Base-by-base conservation (phyloP, 192 early-diverging fungal genomes). In the Coemansia sp. region DNA sequence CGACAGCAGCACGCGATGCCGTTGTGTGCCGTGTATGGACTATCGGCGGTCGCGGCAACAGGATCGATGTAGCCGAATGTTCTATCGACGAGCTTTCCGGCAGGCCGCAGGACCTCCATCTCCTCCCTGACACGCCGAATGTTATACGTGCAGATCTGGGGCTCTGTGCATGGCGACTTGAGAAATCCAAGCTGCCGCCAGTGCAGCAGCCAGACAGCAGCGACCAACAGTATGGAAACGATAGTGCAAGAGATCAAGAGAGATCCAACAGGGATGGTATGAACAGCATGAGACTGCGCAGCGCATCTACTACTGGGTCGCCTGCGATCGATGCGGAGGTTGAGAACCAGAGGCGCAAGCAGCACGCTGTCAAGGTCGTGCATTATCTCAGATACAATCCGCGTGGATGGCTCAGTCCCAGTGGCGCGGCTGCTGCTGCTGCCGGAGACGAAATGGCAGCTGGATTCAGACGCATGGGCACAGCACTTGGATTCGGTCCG, bases 51-150 rank as follows among this genome's bases (percentile, higher is more conserved):
- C 74, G 71, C n/a, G 58, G 73, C 38, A 35, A 63, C 23, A 74
- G 74, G 43, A 41, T 75, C 34, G 79, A 82, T 32, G 50, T 82
- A 9, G 74, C 79, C 13, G 79, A 82, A 49, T 62, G 71, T 58
- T 73, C 79, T 0, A 56, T 71, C 5, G 65, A 55, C 32, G 66
- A 61, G 10, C 7, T 36, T 5, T 38, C 15, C 15, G 34, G 17
- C 19, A 62, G 20, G 7, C 0, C 13, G 46, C 34, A 22, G 14
- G 13, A 2, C 43, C 5, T 40, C 11, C 33, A 0, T 34, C 1
- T 40, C 11, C 33, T 17, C 23, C 33, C 6, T 20, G 48, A 42
- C 6, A 10, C 10, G 45, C 20, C 41, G 7, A 59, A 55, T 8
- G 14, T 15, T 2, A 48, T 75, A 42, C 70, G 69, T 4, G 79